Conservation (phyloP, 352 stramenopile species). For the Saprolegnia diclina region DNA sequence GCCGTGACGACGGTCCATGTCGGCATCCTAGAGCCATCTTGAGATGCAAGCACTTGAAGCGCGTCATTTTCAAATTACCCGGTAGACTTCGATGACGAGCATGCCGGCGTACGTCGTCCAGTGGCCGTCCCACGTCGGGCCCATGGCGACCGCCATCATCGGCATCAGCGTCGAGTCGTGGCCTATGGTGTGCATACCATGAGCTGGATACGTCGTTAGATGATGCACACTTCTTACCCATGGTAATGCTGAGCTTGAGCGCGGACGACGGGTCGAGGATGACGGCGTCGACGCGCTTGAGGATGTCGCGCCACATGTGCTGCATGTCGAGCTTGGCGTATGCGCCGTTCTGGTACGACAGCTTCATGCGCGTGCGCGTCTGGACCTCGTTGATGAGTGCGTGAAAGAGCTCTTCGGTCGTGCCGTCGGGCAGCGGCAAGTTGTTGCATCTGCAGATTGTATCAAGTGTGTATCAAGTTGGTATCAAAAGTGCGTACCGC, state of each 20-base stretch:
- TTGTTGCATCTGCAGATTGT: constrained; percentile 48
- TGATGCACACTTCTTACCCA: too few species aligned
- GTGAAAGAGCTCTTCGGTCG: constrained; percentile 69
- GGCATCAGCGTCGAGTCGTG: constrained; percentile 86
- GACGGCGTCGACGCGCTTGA: constrained; percentile 47
- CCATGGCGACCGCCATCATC: constrained; percentile 60
- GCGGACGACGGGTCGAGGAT: constrained; percentile 38
- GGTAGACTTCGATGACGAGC: constrained; percentile 76
- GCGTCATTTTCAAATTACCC: constrained; percentile 42
- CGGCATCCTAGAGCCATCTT: neutral
- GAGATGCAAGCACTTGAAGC: neutral
- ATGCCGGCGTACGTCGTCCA: constrained; percentile 82
- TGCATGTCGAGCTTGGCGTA: constrained; percentile 82
- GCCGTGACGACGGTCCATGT: neutral
- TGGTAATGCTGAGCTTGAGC: constrained; percentile 65
- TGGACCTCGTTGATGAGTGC: constrained; percentile 76
- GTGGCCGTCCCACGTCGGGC: constrained; percentile 69
- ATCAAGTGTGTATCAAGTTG: neutral
- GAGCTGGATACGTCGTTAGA: too few species aligned
- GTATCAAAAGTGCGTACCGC: constrained; percentile 29
- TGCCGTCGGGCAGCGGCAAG: constrained; percentile 47
- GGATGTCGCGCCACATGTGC: constrained; percentile 65
- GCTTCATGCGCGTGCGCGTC: constrained; percentile 48
- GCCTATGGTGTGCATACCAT: constrained; percentile 29
- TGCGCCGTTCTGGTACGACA: constrained; percentile 75